Evolutionary conservation across 2,329 filamentous ascomycete genomes (phyloP).

Genomic region (Aspergillus vadensis): DNA sequence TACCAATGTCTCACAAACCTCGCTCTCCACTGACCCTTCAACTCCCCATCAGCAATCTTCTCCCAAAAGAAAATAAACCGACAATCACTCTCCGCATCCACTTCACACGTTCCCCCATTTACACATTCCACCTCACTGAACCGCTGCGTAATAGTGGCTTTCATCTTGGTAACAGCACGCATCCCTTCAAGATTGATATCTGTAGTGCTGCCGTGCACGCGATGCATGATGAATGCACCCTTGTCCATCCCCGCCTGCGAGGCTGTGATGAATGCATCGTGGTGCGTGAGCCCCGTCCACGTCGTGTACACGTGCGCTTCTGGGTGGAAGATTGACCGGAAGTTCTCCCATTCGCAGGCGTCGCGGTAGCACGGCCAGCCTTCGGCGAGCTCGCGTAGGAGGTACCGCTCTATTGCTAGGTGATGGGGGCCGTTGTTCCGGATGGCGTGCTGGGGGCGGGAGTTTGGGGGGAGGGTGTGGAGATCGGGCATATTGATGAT

Average conservation of each 20-base stretch:
- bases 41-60: constrained; percentile 26
- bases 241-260: constrained; percentile 54
- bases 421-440: constrained; percentile 52
- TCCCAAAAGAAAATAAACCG: constrained; percentile 52
- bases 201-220: constrained; percentile 47
- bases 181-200: constrained; percentile 45
- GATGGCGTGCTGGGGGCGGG: constrained; percentile 42
- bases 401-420: constrained; percentile 49
- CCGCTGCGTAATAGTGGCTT: constrained; percentile 54
- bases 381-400: constrained; percentile 53
- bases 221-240: constrained; percentile 61
- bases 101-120: constrained; percentile 42
- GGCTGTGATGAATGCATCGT: constrained; percentile 50
- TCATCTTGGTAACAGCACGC: constrained; percentile 54
- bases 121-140: constrained; percentile 30
- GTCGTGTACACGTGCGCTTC: constrained; percentile 54
- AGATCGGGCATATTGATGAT: constrained; percentile 28
- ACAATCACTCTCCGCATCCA: constrained; percentile 53
- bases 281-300: constrained; percentile 50
- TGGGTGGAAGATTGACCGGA: constrained; percentile 53
- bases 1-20: constrained; percentile 53
- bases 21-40: constrained; percentile 46
- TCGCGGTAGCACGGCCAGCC: constrained; percentile 55
- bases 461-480: constrained; percentile 40
- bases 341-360: constrained; percentile 56